Base-by-base conservation (phyloP, 495 filamentous ascomycete genomes). In the Neohortaea acidophila region DNA sequence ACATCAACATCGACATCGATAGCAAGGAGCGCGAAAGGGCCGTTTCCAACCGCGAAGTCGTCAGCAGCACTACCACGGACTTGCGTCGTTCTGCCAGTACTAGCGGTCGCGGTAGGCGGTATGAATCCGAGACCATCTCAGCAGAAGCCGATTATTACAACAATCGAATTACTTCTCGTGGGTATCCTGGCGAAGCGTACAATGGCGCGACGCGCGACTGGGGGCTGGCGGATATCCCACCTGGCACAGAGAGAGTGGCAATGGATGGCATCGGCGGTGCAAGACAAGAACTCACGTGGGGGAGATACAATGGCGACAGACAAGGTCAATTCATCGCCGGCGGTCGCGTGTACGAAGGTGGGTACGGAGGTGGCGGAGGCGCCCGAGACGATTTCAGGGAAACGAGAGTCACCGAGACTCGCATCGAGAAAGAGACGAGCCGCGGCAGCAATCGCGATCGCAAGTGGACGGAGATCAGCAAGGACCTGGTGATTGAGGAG, bases 401-500 rank as follows among this genome's bases (percentile, higher is more conserved):
- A n/a, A n/a, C n/a, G 8, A 7, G 24, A 7, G n/a, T 27, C 24
- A 7, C 8, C n/a, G 24, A 27, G 30, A 9, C 8, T 9, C 30
- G 30, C 30, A 17, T 33, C 30, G 15, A 7, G 8, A 17, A 31
- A 17, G 38, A 41, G 21, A 42, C 44, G 11, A 29, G 9, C 4
- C 17, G 33, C 19, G 44, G 38, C 38, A 60, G 61, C 8, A 62
- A 65, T 21, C 65, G 69, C 36, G 75, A 73, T 33, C 72, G 80
- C 41, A 78, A 92, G 57, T 96, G 91, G 91, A 97, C 89, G 0
- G 89, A 96, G 55, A 85, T 97, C 49, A 92, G 86, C 6, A 94
- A 92, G 61, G 84, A 93, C 48, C 58, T 97, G 33, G 84, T 97
- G 10, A 68, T 78, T 26, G 71, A 73, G 39, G 87, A 96, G 53